These are phyloP conservation scores for Jatropha multifida DNA, from an alignment of 441 rosid genomes.

Conservation along the genomic window DNA sequence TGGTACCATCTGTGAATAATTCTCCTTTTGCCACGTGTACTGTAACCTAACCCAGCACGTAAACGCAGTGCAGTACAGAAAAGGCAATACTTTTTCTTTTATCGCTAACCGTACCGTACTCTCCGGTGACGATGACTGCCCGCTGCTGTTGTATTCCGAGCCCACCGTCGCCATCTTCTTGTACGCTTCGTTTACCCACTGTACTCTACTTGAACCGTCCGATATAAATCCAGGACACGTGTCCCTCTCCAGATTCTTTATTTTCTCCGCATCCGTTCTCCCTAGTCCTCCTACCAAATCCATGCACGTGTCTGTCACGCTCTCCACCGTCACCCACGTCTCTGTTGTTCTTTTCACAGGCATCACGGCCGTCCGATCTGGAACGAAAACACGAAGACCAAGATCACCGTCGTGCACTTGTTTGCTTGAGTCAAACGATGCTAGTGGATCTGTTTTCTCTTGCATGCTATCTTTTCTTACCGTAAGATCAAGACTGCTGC, in stretches of 20 bases:
- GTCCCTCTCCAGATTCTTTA: slow-evolving; percentile 46
- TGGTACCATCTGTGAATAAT: slow-evolving; percentile 44
- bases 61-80: slow-evolving; percentile 23
- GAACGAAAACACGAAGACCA: not conserved
- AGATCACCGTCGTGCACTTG: slow-evolving; percentile 20
- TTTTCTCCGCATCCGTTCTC: slow-evolving; percentile 43
- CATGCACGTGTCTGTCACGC: slow-evolving; percentile 38
- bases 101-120: slow-evolving; percentile 42
- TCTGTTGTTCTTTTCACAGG: slow-evolving; percentile 25
- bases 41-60: slow-evolving; percentile 58
- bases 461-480: not conserved
- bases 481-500: not conserved
- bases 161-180: slow-evolving; percentile 37
- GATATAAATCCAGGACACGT: slow-evolving; percentile 66
- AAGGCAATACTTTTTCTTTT: slow-evolving; percentile 35
- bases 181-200: slow-evolving; percentile 71
- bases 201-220: slow-evolving; percentile 43
- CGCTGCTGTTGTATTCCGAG: slow-evolving; percentile 1
- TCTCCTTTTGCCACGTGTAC: slow-evolving; percentile 43
- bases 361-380: slow-evolving; percentile 26
- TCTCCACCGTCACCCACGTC: slow-evolving; percentile 70
- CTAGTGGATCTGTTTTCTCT: not conserved
- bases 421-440: slow-evolving; percentile 1
- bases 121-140: slow-evolving; percentile 22
- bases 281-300: slow-evolving; percentile 24